phyloP scores from a whole-genome alignment of 169 alveolate genomes.

The Prorocentrum cordatum region DNA sequence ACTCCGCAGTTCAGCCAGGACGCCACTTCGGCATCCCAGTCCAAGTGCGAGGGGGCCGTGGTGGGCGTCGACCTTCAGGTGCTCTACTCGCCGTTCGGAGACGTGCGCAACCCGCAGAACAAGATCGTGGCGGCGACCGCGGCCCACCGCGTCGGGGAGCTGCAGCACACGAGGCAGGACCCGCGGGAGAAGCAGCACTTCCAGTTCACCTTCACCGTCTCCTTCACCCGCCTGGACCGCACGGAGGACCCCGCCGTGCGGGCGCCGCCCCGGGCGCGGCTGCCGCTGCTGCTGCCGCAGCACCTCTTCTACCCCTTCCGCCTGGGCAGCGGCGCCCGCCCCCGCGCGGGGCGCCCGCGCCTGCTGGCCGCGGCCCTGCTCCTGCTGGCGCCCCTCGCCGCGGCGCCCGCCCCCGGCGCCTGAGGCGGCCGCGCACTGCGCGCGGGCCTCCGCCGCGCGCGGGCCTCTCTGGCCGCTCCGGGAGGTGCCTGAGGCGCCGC shows the following conservation, averaged over 20 bases:
- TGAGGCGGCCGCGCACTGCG: too few species aligned
- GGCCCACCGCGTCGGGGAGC: neutral
- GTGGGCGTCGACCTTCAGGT: conserved; percentile 43
- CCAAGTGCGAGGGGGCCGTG: conserved; percentile 24
- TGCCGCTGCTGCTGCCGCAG: conserved; percentile 17
- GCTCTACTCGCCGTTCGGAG: conserved; percentile 33
- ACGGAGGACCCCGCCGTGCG: neutral
- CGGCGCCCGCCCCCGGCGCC: too few species aligned
- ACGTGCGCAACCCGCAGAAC: conserved; percentile 18
- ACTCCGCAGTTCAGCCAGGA: neutral
- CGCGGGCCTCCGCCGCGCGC: too few species aligned
- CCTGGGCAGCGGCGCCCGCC: too few species aligned
- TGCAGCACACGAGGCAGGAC: neutral
- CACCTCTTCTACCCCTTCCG: conserved; percentile 48
- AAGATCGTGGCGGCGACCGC: conserved; percentile 15
- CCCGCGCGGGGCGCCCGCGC: too few species aligned
- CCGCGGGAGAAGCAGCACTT: neutral
- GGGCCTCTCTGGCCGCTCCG: too few species aligned
- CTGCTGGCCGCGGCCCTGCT: too few species aligned
- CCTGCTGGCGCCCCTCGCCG: too few species aligned
- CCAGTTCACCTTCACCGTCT: conserved; percentile 9
- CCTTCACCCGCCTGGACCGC: neutral
- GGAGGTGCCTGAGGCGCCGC: too few species aligned
- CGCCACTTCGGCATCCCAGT: neutral
- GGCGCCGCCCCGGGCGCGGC: conserved; percentile 48